phyloP scores from a whole-genome alignment of 164 flowering plant species.

The Saururus chinensis region DNA sequence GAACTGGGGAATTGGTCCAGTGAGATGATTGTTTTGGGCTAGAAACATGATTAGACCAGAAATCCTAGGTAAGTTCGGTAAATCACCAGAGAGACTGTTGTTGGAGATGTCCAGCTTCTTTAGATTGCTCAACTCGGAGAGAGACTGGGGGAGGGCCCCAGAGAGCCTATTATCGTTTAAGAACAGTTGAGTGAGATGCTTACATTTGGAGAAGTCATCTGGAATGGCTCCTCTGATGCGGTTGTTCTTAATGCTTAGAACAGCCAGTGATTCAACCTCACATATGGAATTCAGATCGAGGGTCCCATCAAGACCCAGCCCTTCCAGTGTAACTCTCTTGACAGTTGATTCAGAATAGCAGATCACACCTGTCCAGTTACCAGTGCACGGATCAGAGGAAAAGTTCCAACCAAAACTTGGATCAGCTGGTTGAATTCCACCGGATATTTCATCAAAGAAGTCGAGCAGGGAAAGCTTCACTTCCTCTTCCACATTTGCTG shows the following conservation, averaged over 20 bases:
- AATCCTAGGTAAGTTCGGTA: slow-evolving; percentile 37
- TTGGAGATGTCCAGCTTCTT: slow-evolving; percentile 30
- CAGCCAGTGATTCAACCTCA: slow-evolving; percentile 17
- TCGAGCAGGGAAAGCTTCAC: slow-evolving; percentile 16
- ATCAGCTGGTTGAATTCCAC: slow-evolving; percentile 4
- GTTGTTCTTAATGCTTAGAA: slow-evolving; percentile 31
- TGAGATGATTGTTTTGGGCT: slow-evolving; percentile 36
- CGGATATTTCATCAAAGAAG: slow-evolving; percentile 19
- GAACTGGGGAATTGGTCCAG: slow-evolving; percentile 33
- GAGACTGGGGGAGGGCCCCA: slow-evolving; percentile 28
- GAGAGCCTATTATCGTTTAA: slow-evolving; percentile 25
- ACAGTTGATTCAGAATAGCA: slow-evolving; percentile 16
- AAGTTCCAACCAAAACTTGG: slow-evolving; percentile 27
- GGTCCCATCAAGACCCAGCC: slow-evolving; percentile 20
- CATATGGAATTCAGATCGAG: slow-evolving; percentile 28
- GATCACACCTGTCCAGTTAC: slow-evolving; percentile 25
- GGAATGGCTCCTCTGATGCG: slow-evolving; percentile 23
- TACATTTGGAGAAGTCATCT: slow-evolving; percentile 28
- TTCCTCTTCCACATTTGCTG: slow-evolving; percentile 17
- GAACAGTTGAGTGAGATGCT: slow-evolving; percentile 28
- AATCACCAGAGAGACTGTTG: slow-evolving; percentile 30
- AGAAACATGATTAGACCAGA: slow-evolving; percentile 30
- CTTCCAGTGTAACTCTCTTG: slow-evolving; percentile 19
- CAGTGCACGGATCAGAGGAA: slow-evolving; percentile 36
- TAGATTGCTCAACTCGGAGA: slow-evolving; percentile 25